Conservation (phyloP, 331 rosid species). For the Prunus yedoensis region DNA sequence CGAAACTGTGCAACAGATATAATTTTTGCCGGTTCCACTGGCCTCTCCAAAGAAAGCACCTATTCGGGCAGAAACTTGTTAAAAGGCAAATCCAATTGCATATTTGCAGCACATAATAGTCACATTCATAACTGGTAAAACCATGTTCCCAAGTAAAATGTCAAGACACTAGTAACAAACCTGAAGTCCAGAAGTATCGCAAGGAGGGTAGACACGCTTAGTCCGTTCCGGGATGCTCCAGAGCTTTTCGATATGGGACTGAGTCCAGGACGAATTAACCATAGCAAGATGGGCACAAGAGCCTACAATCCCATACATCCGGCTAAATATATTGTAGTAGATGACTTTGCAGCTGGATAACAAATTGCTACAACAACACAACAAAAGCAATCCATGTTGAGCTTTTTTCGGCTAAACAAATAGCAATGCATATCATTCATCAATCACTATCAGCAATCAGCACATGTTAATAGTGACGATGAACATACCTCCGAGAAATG, state of each 20-base stretch:
- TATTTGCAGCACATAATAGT: slow-evolving; percentile 6
- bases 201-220: slow-evolving; percentile 91
- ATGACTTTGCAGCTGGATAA: slow-evolving; percentile 69
- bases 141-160: not conserved
- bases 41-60: slow-evolving; percentile 83
- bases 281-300: slow-evolving; percentile 82
- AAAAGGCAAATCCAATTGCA: slow-evolving; percentile 18
- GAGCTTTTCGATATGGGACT: slow-evolving; percentile 71
- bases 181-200: slow-evolving; percentile 93
- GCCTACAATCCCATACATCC: slow-evolving; percentile 81
- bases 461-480: not conserved
- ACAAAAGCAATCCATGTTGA: not conserved
- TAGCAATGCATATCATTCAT: not conserved
- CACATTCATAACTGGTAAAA: not conserved
- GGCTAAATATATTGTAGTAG: slow-evolving; percentile 74
- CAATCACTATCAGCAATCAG: not conserved
- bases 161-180: slow-evolving; percentile 31
- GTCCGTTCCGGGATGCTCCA: slow-evolving; percentile 73
- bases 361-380: slow-evolving; percentile 66
- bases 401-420: slow-evolving; percentile 4
- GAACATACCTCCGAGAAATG: slow-evolving; percentile 60
- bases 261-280: slow-evolving; percentile 99
- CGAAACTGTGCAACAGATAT: slow-evolving; percentile 98
- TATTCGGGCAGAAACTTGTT: slow-evolving; percentile 34
- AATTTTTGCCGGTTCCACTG: slow-evolving; percentile 46